A percentile compares a stretch with the other conserved stretches of the same genome.
Evolutionary conservation across 2,329 filamentous ascomycete species (phyloP).

Genomic region (Hypomyces rosellus): DNA sequence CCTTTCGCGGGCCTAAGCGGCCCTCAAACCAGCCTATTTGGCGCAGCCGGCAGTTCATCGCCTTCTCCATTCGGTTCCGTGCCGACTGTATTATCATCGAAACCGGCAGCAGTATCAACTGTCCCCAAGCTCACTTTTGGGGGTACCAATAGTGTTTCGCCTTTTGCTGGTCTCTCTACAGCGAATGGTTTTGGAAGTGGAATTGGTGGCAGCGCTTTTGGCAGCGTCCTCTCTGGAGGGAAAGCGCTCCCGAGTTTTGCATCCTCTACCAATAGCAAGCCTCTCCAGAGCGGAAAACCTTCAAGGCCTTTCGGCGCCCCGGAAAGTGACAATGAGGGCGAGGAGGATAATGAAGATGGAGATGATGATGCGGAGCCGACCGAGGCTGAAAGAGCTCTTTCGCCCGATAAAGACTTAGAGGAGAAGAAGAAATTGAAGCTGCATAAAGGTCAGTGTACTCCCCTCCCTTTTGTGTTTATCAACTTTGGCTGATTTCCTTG

Average conservation of each 20-base stretch:
- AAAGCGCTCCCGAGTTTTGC: slow-evolving; percentile 62
- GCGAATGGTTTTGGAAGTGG: slow-evolving; percentile 43
- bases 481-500: neutral
- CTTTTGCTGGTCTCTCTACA: slow-evolving; percentile 40
- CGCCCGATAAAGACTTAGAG: slow-evolving; percentile 50
- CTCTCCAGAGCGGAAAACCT: slow-evolving; percentile 52
- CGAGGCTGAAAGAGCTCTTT: slow-evolving; percentile 38
- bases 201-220: slow-evolving; percentile 31
- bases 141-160: slow-evolving; percentile 34
- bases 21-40: slow-evolving; percentile 45
- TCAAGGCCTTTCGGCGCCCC: slow-evolving; percentile 73
- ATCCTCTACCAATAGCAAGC: slow-evolving; percentile 42
- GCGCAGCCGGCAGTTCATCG: slow-evolving; percentile 33
- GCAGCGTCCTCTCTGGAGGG: slow-evolving; percentile 30
- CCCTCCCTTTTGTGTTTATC: neutral
- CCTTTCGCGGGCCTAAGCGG: slow-evolving; percentile 55
- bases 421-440: slow-evolving; percentile 61
- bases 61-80: slow-evolving; percentile 25
- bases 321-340: slow-evolving; percentile 55
- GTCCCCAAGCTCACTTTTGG: slow-evolving; percentile 47
- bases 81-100: slow-evolving; percentile 13
- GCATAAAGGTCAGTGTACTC: slow-evolving; percentile 58
- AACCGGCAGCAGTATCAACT: slow-evolving; percentile 20
- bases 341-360: slow-evolving; percentile 30
- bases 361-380: slow-evolving; percentile 39